Evolutionary conservation across 2,329 filamentous ascomycete species (phyloP).

Genomic region (Monosporascus sp.): DNA sequence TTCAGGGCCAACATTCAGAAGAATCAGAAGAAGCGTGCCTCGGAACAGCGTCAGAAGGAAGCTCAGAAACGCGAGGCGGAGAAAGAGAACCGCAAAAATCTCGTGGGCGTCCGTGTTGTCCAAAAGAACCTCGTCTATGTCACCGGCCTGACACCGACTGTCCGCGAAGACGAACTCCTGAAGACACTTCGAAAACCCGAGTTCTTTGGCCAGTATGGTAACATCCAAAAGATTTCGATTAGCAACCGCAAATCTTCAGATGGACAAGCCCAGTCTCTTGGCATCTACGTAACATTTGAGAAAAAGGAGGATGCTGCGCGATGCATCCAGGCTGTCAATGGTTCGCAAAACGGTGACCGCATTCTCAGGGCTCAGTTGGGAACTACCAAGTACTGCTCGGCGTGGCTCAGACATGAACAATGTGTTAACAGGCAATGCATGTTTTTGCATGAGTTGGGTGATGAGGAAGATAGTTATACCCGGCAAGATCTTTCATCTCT

Average conservation of each 20-base stretch:
- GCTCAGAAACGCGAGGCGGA: constrained; percentile 95
- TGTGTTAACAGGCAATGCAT: constrained; percentile 97
- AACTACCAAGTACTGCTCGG: constrained; percentile 98
- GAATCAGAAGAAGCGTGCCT: constrained; percentile 87
- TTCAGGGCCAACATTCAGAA: constrained; percentile 77
- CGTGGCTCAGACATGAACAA: constrained; percentile 88
- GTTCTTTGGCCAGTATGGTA: constrained; percentile 97
- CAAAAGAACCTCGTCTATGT: constrained; percentile 99
- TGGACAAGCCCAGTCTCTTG: constrained; percentile 78
- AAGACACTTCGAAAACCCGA: constrained; percentile 85
- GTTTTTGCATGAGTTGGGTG: constrained; percentile 96
- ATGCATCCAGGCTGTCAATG: constrained; percentile 90
- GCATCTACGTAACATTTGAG: constrained; percentile 97
- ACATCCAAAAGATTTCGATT: constrained; percentile 97
- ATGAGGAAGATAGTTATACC: constrained; percentile 95
- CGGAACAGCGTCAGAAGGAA: constrained; percentile 82
- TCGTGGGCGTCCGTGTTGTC: constrained; percentile 90
- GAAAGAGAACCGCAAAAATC: constrained; percentile 89
- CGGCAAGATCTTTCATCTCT: constrained; percentile 91
- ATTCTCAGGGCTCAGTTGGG: constrained; percentile 73
- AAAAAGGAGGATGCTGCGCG: constrained; percentile 82
- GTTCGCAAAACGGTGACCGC: constrained; percentile 84
- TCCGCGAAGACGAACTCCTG: constrained; percentile 86
- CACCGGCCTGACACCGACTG: constrained; percentile 85
- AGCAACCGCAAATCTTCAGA: constrained; percentile 83